Evolutionary conservation across 108 stramenopile genomes (phyloP), one percentile per base, ranked within the genome.

Genomic region (Nitzschia sp.): DNA sequence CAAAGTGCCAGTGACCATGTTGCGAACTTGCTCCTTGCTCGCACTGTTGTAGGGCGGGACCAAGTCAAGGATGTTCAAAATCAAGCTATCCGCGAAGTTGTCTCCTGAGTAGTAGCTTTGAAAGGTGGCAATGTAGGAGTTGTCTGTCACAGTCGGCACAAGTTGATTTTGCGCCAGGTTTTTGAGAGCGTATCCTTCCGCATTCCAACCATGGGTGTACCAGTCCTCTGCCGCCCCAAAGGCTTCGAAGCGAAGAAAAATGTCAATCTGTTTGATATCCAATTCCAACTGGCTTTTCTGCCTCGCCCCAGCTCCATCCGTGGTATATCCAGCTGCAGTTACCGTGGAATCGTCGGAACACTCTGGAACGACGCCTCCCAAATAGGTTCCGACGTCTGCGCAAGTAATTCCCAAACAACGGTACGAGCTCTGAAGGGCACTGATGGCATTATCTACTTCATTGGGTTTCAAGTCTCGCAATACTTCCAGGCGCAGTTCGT

Each of bases 161-260:
- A 75, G 47, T 33, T 36, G 53, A 48, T 63, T 56, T 31, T 48
- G 68, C 13, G 82, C 84, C 19, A 88, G 45, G 19, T 53, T 58
- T 13, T 71, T 57, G 11, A 88, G 60, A 36, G 67, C 59, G 34
- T 54, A 56, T 22, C 63, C 21, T 3, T 53, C 63, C 8, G 71
- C 59, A 58, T 83, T 83, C 67, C 78, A 79, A 11, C 87, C 87
- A 67, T 81, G 68, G 28, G 19, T 36, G 50, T 88, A 88, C 55
- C 76, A 77, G 29, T 85, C 82, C 5, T 53, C 11, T 17, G 85
- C 87, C 17, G 75, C 55, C 5, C 66, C 74, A 45, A 45, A 70
- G 11, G 77, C 82, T 53, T 58, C 63, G 26, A 58, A 72, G 31
- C 70, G 52, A 25, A 83, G 31, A 30, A 84, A 71, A 30, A 78